These are phyloP conservation scores for Chalaropsis ovoidea DNA, from an alignment of 2,329 filamentous ascomycete species.

Conservation along the genomic window DNA sequence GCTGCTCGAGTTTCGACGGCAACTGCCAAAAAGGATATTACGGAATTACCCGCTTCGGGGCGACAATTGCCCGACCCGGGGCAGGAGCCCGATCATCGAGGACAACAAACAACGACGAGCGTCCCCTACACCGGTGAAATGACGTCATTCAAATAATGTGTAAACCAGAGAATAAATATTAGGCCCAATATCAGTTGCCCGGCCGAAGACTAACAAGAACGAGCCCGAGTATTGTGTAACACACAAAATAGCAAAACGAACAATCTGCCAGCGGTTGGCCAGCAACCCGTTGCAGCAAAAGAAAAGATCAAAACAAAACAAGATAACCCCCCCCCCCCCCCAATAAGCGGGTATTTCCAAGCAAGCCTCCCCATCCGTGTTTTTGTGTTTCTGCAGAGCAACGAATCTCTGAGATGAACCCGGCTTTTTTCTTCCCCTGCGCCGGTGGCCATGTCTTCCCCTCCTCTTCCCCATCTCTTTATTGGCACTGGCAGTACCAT, in stretches of 20 bases:
- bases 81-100: not conserved
- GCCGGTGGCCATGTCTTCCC: not conserved
- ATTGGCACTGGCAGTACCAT: constrained; percentile 29
- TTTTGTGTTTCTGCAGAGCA: not conserved
- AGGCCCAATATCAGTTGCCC: not conserved
- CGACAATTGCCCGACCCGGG: not conserved
- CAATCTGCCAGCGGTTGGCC: not conserved
- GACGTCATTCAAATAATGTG: not conserved
- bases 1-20: not conserved
- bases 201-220: not conserved
- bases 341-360: not conserved
- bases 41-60: not conserved
- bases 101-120: not conserved
- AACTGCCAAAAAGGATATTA: not conserved
- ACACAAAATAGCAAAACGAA: not conserved
- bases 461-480: not conserved
- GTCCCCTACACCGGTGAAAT: too few species aligned
- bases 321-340: too few species aligned
- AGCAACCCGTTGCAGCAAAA: not conserved
- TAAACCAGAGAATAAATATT: too few species aligned
- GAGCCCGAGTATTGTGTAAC: not conserved
- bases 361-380: not conserved
- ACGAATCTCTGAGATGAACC: not conserved
- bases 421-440: not conserved
- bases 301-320: not conserved